These are phyloP conservation scores for Neonectria magnoliae DNA, from an alignment of 2,329 filamentous ascomycete genomes.

Conservation along the genomic window DNA sequence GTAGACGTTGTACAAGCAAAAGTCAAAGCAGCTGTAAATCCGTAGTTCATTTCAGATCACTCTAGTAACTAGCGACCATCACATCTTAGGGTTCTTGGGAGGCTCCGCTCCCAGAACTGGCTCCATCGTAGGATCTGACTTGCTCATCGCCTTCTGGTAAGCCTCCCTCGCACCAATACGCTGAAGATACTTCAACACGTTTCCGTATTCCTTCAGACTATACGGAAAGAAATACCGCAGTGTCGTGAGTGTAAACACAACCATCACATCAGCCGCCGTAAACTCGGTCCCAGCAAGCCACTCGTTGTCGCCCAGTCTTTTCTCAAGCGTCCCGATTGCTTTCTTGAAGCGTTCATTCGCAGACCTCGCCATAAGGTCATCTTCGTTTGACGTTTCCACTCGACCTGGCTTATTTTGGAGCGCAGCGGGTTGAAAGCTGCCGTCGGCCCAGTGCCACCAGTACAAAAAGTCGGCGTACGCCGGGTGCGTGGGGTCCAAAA, in stretches of 20 bases:
- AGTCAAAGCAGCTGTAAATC: too few species aligned
- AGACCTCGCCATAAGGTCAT: slow-evolving; percentile 46
- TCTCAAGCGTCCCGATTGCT: slow-evolving; percentile 62
- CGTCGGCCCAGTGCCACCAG: slow-evolving; percentile 70
- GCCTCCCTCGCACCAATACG: slow-evolving; percentile 55
- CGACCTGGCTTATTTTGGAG: slow-evolving; percentile 37
- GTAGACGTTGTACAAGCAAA: too few species aligned
- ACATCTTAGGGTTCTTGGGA: neutral
- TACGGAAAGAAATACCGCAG: slow-evolving; percentile 63
- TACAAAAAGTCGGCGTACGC: slow-evolving; percentile 70
- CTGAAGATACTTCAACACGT: slow-evolving; percentile 58
- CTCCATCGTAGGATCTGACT: slow-evolving; percentile 59
- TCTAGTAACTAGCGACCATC: too few species aligned
- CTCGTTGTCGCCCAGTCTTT: slow-evolving; percentile 55
- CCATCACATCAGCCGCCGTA: slow-evolving; percentile 74
- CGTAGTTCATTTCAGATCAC: neutral
- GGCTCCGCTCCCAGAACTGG: slow-evolving; percentile 41
- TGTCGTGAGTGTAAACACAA: slow-evolving; percentile 68
- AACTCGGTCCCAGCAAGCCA: slow-evolving; percentile 71
- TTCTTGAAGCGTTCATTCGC: slow-evolving; percentile 47
- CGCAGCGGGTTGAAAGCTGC: slow-evolving; percentile 54
- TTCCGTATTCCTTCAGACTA: slow-evolving; percentile 52
- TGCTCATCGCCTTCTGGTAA: slow-evolving; percentile 59
- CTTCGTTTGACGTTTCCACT: too few species aligned
- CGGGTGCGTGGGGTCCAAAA: slow-evolving; percentile 54